phyloP scores from a whole-genome alignment of 306 rosid species.

The Psophocarpus tetragonolobus region DNA sequence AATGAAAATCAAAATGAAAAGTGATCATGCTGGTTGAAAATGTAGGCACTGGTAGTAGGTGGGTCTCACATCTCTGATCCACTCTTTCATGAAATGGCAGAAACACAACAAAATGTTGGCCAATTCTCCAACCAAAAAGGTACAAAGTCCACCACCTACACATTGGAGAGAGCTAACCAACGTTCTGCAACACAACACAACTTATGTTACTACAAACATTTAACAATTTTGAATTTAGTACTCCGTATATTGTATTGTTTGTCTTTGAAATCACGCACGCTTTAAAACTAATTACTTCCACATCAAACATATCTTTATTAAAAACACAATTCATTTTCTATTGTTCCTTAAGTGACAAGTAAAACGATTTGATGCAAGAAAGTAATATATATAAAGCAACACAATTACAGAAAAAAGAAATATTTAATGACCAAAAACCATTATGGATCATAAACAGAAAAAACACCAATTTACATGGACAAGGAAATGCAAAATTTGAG shows the following conservation, averaged over 20 bases:
- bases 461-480: not conserved
- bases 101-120: not conserved
- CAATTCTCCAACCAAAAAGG: no score
- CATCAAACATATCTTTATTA: no score
- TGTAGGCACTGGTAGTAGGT: conserved; percentile 10
- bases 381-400: no score
- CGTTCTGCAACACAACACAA: not conserved
- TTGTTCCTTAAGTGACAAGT: not conserved
- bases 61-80: not conserved
- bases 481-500: not conserved
- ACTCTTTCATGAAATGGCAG: not conserved
- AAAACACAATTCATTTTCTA: not conserved
- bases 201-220: not conserved
- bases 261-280: no score
- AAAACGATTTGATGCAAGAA: no score
- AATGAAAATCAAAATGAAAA: not conserved
- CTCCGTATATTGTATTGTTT: no score
- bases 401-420: not conserved
- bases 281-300: no score
- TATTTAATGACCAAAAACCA: not conserved
- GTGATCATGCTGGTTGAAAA: not conserved
- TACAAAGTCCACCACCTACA: conserved; percentile 2
- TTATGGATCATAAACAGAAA: not conserved
- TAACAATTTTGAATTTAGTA: no score
- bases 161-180: conserved; percentile 1